phyloP scores from a whole-genome alignment of 75 land plant genomes.

The Picea glauca region DNA sequence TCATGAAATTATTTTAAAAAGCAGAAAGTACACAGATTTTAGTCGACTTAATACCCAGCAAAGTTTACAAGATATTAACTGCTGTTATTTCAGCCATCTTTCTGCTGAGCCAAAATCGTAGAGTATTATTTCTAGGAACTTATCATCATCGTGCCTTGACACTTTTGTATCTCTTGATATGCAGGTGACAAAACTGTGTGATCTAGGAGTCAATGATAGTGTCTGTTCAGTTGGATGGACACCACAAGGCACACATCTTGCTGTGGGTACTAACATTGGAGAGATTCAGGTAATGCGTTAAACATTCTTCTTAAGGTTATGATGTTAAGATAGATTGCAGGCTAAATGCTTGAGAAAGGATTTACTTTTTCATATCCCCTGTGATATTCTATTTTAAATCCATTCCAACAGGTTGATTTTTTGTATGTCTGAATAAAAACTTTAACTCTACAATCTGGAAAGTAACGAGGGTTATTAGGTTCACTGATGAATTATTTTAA shows the following conservation, averaged over 20 bases:
- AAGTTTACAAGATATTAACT: not conserved
- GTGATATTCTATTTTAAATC: too few species aligned
- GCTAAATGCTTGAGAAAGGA: not conserved
- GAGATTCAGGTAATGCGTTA: conserved; percentile 62
- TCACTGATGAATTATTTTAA: too few species aligned
- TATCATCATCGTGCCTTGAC: not conserved
- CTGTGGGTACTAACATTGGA: conserved; percentile 77
- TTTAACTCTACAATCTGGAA: not conserved
- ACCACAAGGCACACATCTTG: conserved; percentile 69
- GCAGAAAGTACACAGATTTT: not conserved
- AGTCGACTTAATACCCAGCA: not conserved
- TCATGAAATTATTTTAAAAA: not conserved
- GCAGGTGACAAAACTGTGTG: conserved; percentile 87
- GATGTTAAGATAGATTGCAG: not conserved
- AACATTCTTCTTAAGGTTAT: not conserved
- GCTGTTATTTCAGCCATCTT: not conserved
- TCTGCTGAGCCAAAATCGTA: not conserved
- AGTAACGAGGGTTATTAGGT: not conserved
- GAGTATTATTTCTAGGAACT: not conserved
- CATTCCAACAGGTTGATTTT: not conserved
- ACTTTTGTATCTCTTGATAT: too few species aligned
- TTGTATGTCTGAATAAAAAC: not conserved
- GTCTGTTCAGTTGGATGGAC: conserved; percentile 90
- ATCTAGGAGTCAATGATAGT: conserved; percentile 66
- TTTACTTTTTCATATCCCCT: not conserved